These are phyloP conservation scores for Sedum album DNA, from an alignment of 164 flowering plant species.

Conservation along the genomic window DNA sequence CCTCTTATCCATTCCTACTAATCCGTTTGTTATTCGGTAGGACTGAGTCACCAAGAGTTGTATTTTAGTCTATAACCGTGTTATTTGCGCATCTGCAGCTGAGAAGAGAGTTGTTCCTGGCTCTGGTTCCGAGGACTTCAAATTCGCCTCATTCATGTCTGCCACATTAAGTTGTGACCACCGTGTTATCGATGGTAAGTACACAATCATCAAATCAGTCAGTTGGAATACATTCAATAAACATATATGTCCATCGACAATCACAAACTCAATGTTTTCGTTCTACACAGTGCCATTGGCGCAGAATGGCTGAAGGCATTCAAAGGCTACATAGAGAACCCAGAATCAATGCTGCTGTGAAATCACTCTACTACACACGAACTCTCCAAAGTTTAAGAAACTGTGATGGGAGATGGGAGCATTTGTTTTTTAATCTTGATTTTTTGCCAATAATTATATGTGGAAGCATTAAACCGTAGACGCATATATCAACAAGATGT, in stretches of 20 bases:
- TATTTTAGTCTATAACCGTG: not conserved
- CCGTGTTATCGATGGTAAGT: too few relatives aligned
- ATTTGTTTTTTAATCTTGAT: too few relatives aligned
- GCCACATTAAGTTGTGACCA: too few relatives aligned
- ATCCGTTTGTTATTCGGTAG: not conserved
- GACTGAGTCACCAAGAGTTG: not conserved
- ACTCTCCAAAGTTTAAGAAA: too few relatives aligned
- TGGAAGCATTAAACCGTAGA: not conserved
- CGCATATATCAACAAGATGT: not conserved
- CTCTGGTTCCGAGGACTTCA: too few relatives aligned
- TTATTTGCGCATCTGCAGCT: slow-evolving; percentile 27
- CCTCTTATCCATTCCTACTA: not conserved
- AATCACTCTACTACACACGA: not conserved
- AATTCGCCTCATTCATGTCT: too few relatives aligned
- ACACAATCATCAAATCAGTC: too few relatives aligned
- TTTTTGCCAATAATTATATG: not conserved
- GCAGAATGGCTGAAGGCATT: slow-evolving; percentile 93
- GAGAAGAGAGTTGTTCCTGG: slow-evolving; percentile 81
- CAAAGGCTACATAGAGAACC: slow-evolving; percentile 83
- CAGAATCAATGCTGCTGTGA: slow-evolving; percentile 79
- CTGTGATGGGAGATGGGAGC: too few relatives aligned
- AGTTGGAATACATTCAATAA: too few relatives aligned
- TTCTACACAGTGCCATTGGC: slow-evolving; percentile 95
- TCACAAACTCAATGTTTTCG: too few relatives aligned
- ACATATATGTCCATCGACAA: too few relatives aligned